Conservation (phyloP, 371 early-diverging fungal genomes). For the Polyrhizophydium stewartii region DNA sequence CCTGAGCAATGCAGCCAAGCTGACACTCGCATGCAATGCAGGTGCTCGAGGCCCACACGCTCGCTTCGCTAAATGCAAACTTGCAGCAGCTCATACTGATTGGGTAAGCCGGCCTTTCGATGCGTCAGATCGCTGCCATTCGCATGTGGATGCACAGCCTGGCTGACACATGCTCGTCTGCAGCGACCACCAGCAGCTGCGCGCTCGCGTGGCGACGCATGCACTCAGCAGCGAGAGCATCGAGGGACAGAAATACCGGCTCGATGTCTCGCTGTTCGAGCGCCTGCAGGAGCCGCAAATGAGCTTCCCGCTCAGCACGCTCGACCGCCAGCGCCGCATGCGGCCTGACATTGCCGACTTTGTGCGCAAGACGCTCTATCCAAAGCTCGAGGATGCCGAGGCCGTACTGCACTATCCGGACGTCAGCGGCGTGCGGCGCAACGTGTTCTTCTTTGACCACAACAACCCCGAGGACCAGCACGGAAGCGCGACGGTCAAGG, state of each 20-base stretch:
- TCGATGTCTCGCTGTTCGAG: conserved; percentile 68
- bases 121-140: too few species aligned
- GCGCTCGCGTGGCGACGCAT: conserved; percentile 7
- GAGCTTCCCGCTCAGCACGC: conserved; percentile 49
- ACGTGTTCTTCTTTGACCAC: conserved; percentile 48
- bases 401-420: conserved; percentile 40
- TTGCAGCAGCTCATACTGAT: too few species aligned
- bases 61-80: too few species aligned
- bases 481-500: conserved; percentile 31
- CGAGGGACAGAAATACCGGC: conserved; percentile 16
- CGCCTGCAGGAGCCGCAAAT: too few species aligned
- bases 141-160: too few species aligned
- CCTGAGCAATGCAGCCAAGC: too few species aligned
- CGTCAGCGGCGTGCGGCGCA: conserved; percentile 54
- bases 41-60: too few species aligned
- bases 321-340: conserved; percentile 69
- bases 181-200: too few species aligned
- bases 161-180: too few species aligned
- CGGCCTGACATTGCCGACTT: conserved; percentile 62
- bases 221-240: conserved; percentile 2
- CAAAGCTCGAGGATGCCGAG: conserved; percentile 40
- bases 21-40: too few species aligned
- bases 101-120: too few species aligned
- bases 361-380: conserved; percentile 40
- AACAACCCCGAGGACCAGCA: conserved; percentile 50